phyloP scores from a whole-genome alignment of 2,329 filamentous ascomycete genomes.

The Talaromyces sp. region DNA sequence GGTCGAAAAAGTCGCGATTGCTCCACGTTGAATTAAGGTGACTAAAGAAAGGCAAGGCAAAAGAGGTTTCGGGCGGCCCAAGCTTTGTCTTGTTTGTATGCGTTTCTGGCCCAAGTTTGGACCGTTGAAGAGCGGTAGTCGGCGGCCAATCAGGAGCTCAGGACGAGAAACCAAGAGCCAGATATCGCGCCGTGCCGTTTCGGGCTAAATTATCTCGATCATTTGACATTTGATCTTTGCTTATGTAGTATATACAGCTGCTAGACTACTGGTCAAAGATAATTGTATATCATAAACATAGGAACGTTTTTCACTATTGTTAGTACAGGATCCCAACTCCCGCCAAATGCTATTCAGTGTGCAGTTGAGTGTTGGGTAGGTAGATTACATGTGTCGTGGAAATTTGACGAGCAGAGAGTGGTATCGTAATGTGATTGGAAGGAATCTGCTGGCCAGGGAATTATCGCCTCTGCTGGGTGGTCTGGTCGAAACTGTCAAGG shows the following conservation, averaged over 20 bases:
- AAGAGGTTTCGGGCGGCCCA: constrained; percentile 27
- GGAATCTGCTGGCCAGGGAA: not conserved
- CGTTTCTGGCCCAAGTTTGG: constrained; percentile 1
- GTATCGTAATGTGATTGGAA: not conserved
- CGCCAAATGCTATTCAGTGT: constrained; percentile 11
- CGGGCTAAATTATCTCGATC: not conserved
- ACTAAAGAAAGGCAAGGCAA: not conserved
- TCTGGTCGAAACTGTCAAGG: constrained; percentile 48
- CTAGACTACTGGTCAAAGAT: not conserved
- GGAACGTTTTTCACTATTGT: constrained; percentile 1
- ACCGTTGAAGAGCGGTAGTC: not conserved
- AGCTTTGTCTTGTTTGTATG: constrained; percentile 26
- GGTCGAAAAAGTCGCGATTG: constrained; percentile 34
- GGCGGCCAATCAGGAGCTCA: constrained; percentile 8
- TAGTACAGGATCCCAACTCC: constrained; percentile 15
- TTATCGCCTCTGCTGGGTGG: constrained; percentile 33
- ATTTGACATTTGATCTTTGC: not conserved
- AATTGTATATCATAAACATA: constrained; percentile 4
- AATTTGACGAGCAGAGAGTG: not conserved
- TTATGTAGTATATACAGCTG: not conserved
- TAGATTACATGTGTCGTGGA: constrained; percentile 8
- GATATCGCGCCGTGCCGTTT: not conserved
- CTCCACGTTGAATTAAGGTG: constrained; percentile 25
- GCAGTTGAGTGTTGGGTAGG: not conserved
- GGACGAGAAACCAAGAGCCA: not conserved